Conservation (phyloP, 129 eudicot genomes). For the Helianthus annuus region DNA sequence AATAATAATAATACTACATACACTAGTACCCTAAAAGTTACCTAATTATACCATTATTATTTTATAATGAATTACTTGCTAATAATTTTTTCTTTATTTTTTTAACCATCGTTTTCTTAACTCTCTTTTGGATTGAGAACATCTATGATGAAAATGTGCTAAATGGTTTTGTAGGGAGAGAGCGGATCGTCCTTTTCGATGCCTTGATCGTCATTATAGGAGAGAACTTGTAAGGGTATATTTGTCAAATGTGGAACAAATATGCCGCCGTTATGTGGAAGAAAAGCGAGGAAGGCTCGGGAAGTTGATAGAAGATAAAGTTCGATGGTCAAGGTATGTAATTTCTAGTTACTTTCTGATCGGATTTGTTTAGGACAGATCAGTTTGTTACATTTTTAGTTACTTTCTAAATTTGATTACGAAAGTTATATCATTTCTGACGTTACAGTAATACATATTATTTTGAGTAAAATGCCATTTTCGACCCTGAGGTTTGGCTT, state of each 20-base stretch:
- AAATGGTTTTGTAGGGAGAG: slow-evolving; percentile 63
- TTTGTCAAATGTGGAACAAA: slow-evolving; percentile 93
- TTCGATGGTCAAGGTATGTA: slow-evolving; percentile 90
- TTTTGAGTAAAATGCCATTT: too few relatives aligned
- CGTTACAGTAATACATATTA: too few relatives aligned
- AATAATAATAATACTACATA: neutral
- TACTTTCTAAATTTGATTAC: neutral
- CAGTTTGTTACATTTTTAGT: neutral
- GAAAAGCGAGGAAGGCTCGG: slow-evolving; percentile 86
- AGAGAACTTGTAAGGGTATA: slow-evolving; percentile 97
- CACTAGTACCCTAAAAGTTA: neutral
- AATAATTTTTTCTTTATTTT: neutral
- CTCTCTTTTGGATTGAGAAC: slow-evolving; percentile 3
- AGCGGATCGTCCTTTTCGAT: slow-evolving; percentile 88
- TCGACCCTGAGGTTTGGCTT: too few relatives aligned
- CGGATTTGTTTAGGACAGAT: neutral
- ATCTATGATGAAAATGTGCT: slow-evolving; percentile 10
- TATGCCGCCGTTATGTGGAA: slow-evolving; percentile 93
- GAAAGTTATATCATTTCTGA: neutral
- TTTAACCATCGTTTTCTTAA: neutral
- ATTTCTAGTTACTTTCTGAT: neutral
- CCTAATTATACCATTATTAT: too few relatives aligned
- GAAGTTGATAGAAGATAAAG: slow-evolving; percentile 88
- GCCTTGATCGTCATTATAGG: slow-evolving; percentile 90
- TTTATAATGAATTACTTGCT: neutral